Evolutionary conservation across 306 rosid species (phyloP), one percentile per base, ranked within the genome.

Genomic region (Lathyrus sativus): DNA sequence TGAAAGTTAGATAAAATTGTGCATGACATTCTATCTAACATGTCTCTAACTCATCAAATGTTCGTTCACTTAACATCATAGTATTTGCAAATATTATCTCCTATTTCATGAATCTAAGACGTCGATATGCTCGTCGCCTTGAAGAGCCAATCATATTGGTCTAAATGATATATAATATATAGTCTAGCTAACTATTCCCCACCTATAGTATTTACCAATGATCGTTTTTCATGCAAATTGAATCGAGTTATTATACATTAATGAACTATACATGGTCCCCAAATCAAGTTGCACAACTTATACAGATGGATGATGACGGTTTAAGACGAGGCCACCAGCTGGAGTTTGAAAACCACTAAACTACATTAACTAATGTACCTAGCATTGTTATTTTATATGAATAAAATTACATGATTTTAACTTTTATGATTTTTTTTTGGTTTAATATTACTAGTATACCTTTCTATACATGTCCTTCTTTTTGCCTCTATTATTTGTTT

Each of bases 261-360:
- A 35, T 35, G 39, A 35, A 35, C 39, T 7, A 35, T 7, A 35
- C 39, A 35, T 35, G 39, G 39, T 35, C 51, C 19, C 14, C 0
- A 45, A 45, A 45, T 45, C 51, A 45, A 45, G 51, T 45, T 45
- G 51, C 18, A 45, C 17, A n/a, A 45, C 19, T 5, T 45, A 45
- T 35, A 11, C n/a, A 10, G 2, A 12, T 6, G 7, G 15, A 45
- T 45, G 17, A 13, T 45, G 15, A n/a, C 19, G 51, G 51, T 45
- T 45, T 45, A n/a, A n/a, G 51, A 45, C 15, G 51, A 45, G 19
- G 18, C 51, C 15, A 45, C 51, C 51, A 45, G 50, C 51, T n/a
- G 17, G 51, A 45, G 17, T 4, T n/a, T 45, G 6, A 45, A 45
- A 45, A n/a, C 51, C 51, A 45, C 5, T 45, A 13, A 45, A 45